These are phyloP conservation scores for Lipomyces japonicus DNA, from an alignment of 805 yeast genomes.

Conservation along the genomic window DNA sequence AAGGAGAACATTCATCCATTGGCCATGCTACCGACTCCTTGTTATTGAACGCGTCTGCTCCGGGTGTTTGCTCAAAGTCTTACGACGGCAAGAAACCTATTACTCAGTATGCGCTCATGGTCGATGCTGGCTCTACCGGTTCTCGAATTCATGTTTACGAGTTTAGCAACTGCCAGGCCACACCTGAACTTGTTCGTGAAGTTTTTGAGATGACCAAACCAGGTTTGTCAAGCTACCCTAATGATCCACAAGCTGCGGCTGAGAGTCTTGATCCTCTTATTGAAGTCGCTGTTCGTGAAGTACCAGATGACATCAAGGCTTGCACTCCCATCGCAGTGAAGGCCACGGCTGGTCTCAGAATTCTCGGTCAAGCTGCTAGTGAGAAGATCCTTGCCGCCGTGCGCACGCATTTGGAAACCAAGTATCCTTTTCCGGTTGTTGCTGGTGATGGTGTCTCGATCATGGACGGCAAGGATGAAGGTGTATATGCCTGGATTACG, in stretches of 20 bases:
- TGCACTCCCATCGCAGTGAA: slow-evolving; percentile 96
- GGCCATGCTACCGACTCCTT: background rate
- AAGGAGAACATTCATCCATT: background rate
- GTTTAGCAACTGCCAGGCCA: slow-evolving; percentile 79
- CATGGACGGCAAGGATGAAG: slow-evolving; percentile 97
- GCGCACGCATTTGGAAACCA: slow-evolving; percentile 63
- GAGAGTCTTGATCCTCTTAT: slow-evolving; percentile 80
- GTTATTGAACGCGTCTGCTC: background rate
- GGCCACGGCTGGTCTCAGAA: slow-evolving; percentile 95
- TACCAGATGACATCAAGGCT: slow-evolving; percentile 66
- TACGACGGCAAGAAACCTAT: slow-evolving; percentile 41
- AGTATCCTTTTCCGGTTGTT: slow-evolving; percentile 91
- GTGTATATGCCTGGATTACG: slow-evolving; percentile 98
- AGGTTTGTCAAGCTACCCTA: slow-evolving; percentile 81
- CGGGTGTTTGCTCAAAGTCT: slow-evolving; percentile 35
- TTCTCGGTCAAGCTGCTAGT: slow-evolving; percentile 74
- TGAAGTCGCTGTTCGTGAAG: slow-evolving; percentile 65
- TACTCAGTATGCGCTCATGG: slow-evolving; percentile 78
- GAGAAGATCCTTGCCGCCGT: slow-evolving; percentile 71
- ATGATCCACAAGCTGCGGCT: slow-evolving; percentile 83
- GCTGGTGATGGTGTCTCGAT: slow-evolving; percentile 81
- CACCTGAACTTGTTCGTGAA: slow-evolving; percentile 78
- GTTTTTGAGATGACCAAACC: slow-evolving; percentile 86
- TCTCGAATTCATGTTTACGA: slow-evolving; percentile 92
- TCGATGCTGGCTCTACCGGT: slow-evolving; percentile 98